These are phyloP conservation scores for Naganishia friedmannii DNA, from an alignment of 768 basidiomycete species.

Conservation along the genomic window DNA sequence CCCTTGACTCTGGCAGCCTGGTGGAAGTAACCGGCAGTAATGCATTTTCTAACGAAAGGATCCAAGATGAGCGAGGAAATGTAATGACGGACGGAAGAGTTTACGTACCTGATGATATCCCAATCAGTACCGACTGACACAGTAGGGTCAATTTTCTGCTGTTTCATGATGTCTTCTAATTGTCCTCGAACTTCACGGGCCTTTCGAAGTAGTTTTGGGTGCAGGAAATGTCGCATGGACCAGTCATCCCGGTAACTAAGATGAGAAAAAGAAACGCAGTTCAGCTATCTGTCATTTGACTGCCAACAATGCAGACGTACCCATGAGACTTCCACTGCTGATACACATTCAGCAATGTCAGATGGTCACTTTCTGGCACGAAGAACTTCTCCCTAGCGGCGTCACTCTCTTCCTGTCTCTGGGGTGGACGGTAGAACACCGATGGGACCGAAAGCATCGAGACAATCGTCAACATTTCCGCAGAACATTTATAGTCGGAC, in stretches of 20 bases:
- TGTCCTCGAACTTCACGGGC: constrained; percentile 91
- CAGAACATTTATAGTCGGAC: constrained; percentile 86
- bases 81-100: constrained; percentile 21
- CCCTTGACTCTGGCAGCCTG: constrained; percentile 97
- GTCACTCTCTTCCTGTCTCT: constrained; percentile 95
- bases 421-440: constrained; percentile 95
- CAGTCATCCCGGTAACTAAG: constrained; percentile 85
- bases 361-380: constrained; percentile 95
- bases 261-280: constrained; percentile 25
- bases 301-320: constrained; percentile 55
- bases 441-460: constrained; percentile 98
- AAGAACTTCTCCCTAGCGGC: constrained; percentile 97
- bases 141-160: constrained; percentile 85
- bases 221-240: constrained; percentile 90
- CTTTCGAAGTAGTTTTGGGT: constrained; percentile 92
- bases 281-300: not conserved
- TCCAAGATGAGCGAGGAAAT: constrained; percentile 2
- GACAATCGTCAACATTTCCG: constrained; percentile 96
- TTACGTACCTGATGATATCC: constrained; percentile 75
- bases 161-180: constrained; percentile 98
- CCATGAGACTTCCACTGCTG: constrained; percentile 97
- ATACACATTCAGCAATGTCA: constrained; percentile 92
- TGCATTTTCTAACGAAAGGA: constrained; percentile 71
- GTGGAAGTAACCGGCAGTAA: constrained; percentile 97
- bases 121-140: constrained; percentile 92